Evolutionary conservation across 2,329 filamentous ascomycete genomes (phyloP).

Genomic region (Aspergillus unguis): DNA sequence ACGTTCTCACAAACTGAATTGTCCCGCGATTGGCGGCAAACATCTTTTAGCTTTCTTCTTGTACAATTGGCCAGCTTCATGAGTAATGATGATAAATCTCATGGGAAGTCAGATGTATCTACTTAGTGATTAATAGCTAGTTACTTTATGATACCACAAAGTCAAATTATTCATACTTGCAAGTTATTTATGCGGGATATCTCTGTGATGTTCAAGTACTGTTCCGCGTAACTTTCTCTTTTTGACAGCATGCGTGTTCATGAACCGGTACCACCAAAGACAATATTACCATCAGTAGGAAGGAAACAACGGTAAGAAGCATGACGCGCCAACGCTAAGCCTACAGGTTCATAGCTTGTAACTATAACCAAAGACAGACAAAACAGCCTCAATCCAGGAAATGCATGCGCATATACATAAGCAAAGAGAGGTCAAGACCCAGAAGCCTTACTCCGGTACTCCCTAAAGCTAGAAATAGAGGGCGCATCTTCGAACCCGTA

Average conservation of each 20-base stretch:
- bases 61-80: no score
- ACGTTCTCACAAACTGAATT: no score
- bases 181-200: not conserved
- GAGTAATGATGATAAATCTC: no score
- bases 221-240: not conserved
- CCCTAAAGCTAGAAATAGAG: constrained; percentile 39
- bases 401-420: not conserved
- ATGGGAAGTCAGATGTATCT: no score
- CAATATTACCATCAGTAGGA: not conserved
- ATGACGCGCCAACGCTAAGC: not conserved
- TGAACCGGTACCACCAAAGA: not conserved
- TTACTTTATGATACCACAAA: not conserved
- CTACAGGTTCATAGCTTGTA: constrained; percentile 5
- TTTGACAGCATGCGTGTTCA: not conserved
- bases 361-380: not conserved
- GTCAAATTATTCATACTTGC: no score
- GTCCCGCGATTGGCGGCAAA: no score
- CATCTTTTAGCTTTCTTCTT: no score
- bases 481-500: constrained; percentile 14
- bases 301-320: not conserved
- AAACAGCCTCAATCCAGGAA: not conserved
- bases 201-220: not conserved
- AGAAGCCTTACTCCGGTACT: constrained; percentile 42
- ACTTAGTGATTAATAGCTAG: not conserved
- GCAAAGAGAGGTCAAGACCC: constrained; percentile 16